Percentiles rank a stretch among this genome's conserved stretches.
phyloP scores from a whole-genome alignment of 176 grass and related monocot species.

The Hyparrhenia diplandra region DNA sequence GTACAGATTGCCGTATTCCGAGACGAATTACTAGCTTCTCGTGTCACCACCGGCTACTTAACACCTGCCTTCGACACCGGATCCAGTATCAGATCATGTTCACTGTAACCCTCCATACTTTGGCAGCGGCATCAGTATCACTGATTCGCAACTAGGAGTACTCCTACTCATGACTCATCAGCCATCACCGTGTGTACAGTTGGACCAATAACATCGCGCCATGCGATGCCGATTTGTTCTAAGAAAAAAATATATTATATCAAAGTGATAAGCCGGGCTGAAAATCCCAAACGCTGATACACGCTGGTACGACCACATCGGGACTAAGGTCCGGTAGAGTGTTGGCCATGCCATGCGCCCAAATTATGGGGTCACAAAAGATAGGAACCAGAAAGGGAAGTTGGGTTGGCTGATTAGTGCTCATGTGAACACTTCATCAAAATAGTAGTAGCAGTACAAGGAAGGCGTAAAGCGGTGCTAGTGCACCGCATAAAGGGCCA shows the following conservation, averaged over 20 bases:
- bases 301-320: neutral
- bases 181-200: neutral
- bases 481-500: neutral
- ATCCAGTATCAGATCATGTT: neutral
- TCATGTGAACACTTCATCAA: neutral
- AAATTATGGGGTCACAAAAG: neutral
- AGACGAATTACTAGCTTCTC: neutral
- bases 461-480: slow-evolving; percentile 1
- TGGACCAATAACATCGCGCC: neutral
- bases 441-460: neutral
- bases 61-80: neutral
- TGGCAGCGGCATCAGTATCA: neutral
- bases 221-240: too few relatives aligned
- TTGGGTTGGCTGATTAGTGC: neutral
- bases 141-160: too few relatives aligned
- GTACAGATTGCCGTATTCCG: neutral
- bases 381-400: neutral
- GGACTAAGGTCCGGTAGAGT: neutral
- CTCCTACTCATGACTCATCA: neutral
- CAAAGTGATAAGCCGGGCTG: too few relatives aligned
- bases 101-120: neutral
- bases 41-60: neutral
- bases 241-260: too few relatives aligned
- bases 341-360: neutral
- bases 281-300: too few relatives aligned